Conservation (phyloP, 73 alveolate species). For the Uronychia setigera region DNA sequence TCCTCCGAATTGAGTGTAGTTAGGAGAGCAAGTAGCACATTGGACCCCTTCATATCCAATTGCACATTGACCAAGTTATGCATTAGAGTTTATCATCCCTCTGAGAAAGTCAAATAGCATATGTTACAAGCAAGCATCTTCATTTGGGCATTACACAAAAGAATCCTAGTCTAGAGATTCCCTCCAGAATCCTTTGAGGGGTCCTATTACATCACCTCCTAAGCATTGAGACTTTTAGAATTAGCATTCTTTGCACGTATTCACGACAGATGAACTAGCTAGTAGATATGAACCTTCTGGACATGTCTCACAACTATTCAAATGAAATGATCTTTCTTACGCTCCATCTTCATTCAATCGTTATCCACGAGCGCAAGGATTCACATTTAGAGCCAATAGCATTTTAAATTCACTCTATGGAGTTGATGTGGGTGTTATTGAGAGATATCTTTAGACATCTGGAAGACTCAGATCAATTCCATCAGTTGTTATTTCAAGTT, state of each 20-base stretch:
- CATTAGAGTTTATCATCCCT: too few species aligned
- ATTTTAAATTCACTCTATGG: too few species aligned
- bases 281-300: neutral
- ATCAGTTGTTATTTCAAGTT: neutral
- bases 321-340: neutral
- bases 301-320: neutral
- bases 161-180: neutral
- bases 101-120: too few species aligned
- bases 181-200: slow-evolving; percentile 49
- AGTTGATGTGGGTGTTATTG: too few species aligned
- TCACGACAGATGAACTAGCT: neutral
- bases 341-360: neutral
- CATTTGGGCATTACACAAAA: slow-evolving; percentile 9
- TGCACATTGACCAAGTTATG: slow-evolving; percentile 33
- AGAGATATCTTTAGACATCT: neutral
- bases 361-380: neutral
- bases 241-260: neutral
- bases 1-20: slow-evolving; percentile 38
- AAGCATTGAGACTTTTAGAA: neutral
- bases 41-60: slow-evolving; percentile 49
- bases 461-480: neutral
- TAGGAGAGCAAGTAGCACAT: slow-evolving; percentile 50
- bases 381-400: too few species aligned
- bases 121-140: slow-evolving; percentile 29
- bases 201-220: slow-evolving; percentile 3